Percentiles rank a stretch among this genome's conserved stretches.
These are phyloP conservation scores for Lichtheimia ornata DNA, from an alignment of 371 early-diverging fungal genomes.

Conservation along the genomic window DNA sequence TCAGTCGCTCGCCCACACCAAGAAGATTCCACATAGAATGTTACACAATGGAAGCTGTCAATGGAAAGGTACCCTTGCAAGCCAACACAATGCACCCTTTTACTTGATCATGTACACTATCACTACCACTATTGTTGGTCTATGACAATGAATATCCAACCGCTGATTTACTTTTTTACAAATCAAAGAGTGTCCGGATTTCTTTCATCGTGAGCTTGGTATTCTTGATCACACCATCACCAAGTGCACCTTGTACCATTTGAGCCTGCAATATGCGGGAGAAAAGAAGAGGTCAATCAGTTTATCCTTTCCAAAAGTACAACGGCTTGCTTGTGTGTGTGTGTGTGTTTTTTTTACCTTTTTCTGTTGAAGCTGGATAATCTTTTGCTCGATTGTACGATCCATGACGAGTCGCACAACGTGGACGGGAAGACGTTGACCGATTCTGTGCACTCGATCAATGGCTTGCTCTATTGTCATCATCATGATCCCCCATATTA, in stretches of 20 bases:
- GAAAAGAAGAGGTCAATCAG: background rate
- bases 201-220: conserved; percentile 44
- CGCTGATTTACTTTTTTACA: conserved; percentile 13
- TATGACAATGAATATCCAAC: too few species aligned
- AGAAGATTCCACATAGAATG: conserved; percentile 2
- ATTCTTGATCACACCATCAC: conserved; percentile 37
- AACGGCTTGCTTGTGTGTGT: background rate
- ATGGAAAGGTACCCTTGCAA: background rate
- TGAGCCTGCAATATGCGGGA: conserved; percentile 28
- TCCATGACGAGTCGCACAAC: conserved; percentile 61
- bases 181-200: conserved; percentile 41
- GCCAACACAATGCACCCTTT: background rate
- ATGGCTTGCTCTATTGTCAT: conserved; percentile 70
- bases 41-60: conserved; percentile 3
- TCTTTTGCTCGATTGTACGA: conserved; percentile 65
- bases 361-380: conserved; percentile 50
- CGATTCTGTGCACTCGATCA: conserved; percentile 87
- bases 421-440: conserved; percentile 68
- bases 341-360: conserved; percentile 30
- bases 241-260: conserved; percentile 47
- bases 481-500: too few species aligned
- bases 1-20: background rate
- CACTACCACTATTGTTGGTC: background rate
- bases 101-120: background rate
- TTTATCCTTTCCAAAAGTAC: background rate